These are phyloP conservation scores for Cenchrus purpureus DNA, from an alignment of 176 grass and related monocot species.

Conservation along the genomic window DNA sequence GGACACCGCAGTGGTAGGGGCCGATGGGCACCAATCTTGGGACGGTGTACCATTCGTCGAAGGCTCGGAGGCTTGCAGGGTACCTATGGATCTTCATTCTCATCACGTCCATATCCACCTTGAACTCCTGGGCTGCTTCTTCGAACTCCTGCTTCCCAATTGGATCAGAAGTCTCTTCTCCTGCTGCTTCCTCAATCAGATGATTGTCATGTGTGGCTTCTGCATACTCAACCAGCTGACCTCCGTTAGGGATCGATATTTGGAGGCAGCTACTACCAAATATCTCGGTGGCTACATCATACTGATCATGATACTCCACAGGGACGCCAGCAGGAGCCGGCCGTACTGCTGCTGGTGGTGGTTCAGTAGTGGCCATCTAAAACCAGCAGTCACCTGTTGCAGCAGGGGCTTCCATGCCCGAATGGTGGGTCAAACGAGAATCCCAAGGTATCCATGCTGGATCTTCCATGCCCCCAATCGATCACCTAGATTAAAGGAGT, in stretches of 20 bases:
- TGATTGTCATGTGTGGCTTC: not conserved
- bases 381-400: not conserved
- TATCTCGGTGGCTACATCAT: not conserved
- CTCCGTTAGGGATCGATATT: not conserved
- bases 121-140: too few species aligned
- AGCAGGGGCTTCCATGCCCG: not conserved
- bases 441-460: too few species aligned
- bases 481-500: not conserved
- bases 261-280: not conserved
- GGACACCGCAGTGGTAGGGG: not conserved
- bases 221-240: not conserved
- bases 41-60: not conserved
- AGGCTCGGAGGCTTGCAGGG: not conserved
- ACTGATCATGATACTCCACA: not conserved
- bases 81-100: not conserved
- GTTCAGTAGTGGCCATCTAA: not conserved
- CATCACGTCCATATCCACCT: too few species aligned
- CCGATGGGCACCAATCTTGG: slow-evolving; percentile 14
- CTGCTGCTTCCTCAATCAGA: not conserved
- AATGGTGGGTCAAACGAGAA: not conserved
- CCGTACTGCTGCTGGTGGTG: not conserved
- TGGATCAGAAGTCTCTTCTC: too few species aligned
- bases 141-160: too few species aligned
- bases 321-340: not conserved
- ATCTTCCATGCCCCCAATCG: too few species aligned